Conservation (phyloP, 192 early-diverging fungal species). For the Coemansia sp. region DNA sequence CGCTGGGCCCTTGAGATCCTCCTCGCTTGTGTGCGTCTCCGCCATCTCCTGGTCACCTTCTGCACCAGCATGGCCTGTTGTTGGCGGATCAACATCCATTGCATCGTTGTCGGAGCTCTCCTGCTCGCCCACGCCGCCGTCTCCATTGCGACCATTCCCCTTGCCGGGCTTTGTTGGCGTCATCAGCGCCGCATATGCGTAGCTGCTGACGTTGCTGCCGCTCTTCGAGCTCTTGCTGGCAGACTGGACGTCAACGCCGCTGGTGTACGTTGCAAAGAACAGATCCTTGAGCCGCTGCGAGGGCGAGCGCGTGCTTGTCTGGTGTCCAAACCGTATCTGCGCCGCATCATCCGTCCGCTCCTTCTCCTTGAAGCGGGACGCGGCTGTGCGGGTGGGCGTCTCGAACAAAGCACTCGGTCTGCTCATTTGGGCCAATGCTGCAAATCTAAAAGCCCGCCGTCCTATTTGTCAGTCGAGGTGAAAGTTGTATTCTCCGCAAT, state of each 20-base stretch:
- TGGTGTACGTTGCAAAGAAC: constrained; percentile 53
- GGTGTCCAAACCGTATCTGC: background rate
- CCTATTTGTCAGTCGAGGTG: no score
- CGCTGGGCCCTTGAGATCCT: constrained; percentile 22
- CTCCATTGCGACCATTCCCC: background rate
- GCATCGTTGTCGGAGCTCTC: constrained; percentile 10
- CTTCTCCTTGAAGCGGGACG: constrained; percentile 22
- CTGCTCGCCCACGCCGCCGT: background rate
- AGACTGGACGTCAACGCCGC: constrained; percentile 17
- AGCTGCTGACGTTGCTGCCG: background rate
- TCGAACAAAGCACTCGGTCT: constrained; percentile 22
- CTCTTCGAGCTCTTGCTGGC: constrained; percentile 14
- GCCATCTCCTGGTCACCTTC: background rate
- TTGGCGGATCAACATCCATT: constrained; percentile 45
- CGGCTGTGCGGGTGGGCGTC: constrained; percentile 32
- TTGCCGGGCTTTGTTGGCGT: constrained; percentile 31
- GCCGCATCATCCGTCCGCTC: constrained; percentile 14
- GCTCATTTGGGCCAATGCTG: constrained; percentile 10
- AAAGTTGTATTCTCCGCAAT: no score
- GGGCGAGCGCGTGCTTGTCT: constrained; percentile 28
- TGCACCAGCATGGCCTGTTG: background rate
- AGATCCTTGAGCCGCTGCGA: constrained; percentile 51
- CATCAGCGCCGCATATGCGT: constrained; percentile 26
- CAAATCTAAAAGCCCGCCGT: background rate
- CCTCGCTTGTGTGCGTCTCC: constrained; percentile 25